phyloP scores from a whole-genome alignment of 345 rosid genomes.

The Reutealis trisperma region DNA sequence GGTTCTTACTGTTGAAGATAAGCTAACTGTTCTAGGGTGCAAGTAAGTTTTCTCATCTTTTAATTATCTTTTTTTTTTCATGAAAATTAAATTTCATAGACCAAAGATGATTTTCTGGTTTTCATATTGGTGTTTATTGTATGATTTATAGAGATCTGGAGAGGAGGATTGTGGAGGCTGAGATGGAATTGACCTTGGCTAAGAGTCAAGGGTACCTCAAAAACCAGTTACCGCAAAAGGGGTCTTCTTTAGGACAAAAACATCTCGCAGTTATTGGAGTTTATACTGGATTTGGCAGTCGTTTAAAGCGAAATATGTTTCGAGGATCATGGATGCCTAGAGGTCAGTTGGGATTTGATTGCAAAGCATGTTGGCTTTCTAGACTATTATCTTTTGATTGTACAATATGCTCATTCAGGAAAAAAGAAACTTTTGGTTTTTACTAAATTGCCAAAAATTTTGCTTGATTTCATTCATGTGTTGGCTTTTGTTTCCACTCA shows the following conservation, averaged over 20 bases:
- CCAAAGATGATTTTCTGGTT: neutral
- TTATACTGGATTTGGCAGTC: slow-evolving; percentile 94
- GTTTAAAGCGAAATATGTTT: slow-evolving; percentile 65
- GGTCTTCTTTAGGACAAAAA: slow-evolving; percentile 52
- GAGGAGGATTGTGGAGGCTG: slow-evolving; percentile 80
- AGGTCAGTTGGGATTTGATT: slow-evolving; percentile 43
- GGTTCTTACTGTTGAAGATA: slow-evolving; percentile 86
- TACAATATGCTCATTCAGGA: neutral
- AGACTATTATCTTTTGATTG: neutral
- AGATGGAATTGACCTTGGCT: slow-evolving; percentile 94
- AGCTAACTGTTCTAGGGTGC: slow-evolving; percentile 77
- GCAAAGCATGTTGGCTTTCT: neutral
- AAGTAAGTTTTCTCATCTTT: slow-evolving; percentile 51
- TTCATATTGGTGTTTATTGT: neutral
- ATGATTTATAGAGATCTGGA: slow-evolving; percentile 72
- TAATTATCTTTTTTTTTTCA: slow-evolving; percentile 2
- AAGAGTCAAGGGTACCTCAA: slow-evolving; percentile 87
- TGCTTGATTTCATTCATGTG: neutral
- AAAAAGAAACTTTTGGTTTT: neutral
- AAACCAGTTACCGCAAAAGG: slow-evolving; percentile 43
- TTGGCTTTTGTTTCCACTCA: neutral
- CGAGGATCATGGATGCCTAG: slow-evolving; percentile 97
- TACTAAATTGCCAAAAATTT: neutral
- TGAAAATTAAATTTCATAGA: neutral
- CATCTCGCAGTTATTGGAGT: slow-evolving; percentile 93